phyloP scores from a whole-genome alignment of 2,329 filamentous ascomycete species.

The Dactylellina leptospora region DNA sequence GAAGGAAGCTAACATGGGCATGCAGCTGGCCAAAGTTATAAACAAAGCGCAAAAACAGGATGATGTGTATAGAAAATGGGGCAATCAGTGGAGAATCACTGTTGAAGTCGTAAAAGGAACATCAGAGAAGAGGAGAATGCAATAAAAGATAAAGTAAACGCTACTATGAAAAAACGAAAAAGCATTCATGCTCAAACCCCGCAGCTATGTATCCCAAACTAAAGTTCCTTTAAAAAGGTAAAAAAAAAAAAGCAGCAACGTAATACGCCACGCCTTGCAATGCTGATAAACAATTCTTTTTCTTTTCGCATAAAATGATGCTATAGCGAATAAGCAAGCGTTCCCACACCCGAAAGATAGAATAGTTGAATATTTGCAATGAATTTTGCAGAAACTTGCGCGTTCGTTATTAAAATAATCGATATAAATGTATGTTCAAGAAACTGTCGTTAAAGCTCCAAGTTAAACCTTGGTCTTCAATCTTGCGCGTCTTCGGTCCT shows the following conservation, averaged over 20 bases:
- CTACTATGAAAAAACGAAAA: slow-evolving; percentile 11
- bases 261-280: slow-evolving; percentile 49
- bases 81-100: neutral
- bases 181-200: slow-evolving; percentile 13
- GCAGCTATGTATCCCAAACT: slow-evolving; percentile 38
- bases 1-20: too few relatives aligned
- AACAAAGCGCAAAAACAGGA: too few relatives aligned
- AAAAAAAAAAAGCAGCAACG: too few relatives aligned
- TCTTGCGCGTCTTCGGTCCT: neutral
- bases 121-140: slow-evolving; percentile 1
- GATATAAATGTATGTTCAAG: slow-evolving; percentile 47
- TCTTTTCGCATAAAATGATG: slow-evolving; percentile 36
- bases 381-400: neutral
- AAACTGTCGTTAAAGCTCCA: slow-evolving; percentile 32
- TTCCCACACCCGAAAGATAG: slow-evolving; percentile 2
- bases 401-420: slow-evolving; percentile 28
- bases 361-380: neutral
- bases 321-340: neutral
- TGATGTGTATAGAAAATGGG: too few relatives aligned
- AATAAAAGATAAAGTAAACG: slow-evolving; percentile 1
- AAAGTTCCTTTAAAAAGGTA: slow-evolving; percentile 23
- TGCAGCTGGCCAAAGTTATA: too few relatives aligned
- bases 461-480: neutral
- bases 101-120: neutral
- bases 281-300: slow-evolving; percentile 39